A percentile compares a stretch with the other conserved stretches of the same genome.
These are phyloP conservation scores for Botryobasidium botryosum DNA, from an alignment of 768 basidiomycete species.

Conservation along the genomic window DNA sequence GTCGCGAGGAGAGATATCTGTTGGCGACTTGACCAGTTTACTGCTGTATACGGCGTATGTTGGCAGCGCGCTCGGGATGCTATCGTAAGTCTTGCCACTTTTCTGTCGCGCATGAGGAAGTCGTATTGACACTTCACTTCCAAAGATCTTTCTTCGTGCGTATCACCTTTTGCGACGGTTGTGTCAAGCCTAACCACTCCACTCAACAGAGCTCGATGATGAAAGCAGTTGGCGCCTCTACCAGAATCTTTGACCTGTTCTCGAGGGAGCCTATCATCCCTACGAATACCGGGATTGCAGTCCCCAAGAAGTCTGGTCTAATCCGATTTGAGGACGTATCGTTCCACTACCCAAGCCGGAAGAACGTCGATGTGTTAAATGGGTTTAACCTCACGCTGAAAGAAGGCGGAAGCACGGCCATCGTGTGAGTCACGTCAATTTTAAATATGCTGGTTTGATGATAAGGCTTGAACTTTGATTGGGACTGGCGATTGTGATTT, in stretches of 20 bases:
- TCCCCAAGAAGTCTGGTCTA: slow-evolving; percentile 34
- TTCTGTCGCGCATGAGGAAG: neutral
- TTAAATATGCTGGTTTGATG: slow-evolving; percentile 4
- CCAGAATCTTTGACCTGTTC: slow-evolving; percentile 85
- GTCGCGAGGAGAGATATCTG: slow-evolving; percentile 69
- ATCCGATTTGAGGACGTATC: slow-evolving; percentile 69
- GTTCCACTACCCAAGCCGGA: slow-evolving; percentile 83
- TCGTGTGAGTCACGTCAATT: slow-evolving; percentile 49
- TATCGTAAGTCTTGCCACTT: slow-evolving; percentile 35
- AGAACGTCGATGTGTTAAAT: slow-evolving; percentile 62
- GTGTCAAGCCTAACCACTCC: no score
- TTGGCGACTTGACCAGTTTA: slow-evolving; percentile 80
- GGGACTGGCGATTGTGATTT: slow-evolving; percentile 7
- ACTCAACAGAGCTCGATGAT: slow-evolving; percentile 71
- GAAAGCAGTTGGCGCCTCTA: slow-evolving; percentile 89
- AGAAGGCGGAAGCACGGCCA: slow-evolving; percentile 75
- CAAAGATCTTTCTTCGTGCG: slow-evolving; percentile 26
- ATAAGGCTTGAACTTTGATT: slow-evolving; percentile 3
- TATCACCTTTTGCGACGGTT: slow-evolving; percentile 8
- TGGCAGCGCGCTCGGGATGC: slow-evolving; percentile 60
- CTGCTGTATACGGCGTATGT: slow-evolving; percentile 86
- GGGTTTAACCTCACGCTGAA: slow-evolving; percentile 66
- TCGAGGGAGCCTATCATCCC: slow-evolving; percentile 64
- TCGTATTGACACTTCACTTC: slow-evolving; percentile 7
- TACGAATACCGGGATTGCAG: slow-evolving; percentile 36